Percentiles rank a stretch among this genome's conserved stretches.
Evolutionary conservation across 768 basidiomycete species (phyloP).

Genomic region (Auricularia sp.): DNA sequence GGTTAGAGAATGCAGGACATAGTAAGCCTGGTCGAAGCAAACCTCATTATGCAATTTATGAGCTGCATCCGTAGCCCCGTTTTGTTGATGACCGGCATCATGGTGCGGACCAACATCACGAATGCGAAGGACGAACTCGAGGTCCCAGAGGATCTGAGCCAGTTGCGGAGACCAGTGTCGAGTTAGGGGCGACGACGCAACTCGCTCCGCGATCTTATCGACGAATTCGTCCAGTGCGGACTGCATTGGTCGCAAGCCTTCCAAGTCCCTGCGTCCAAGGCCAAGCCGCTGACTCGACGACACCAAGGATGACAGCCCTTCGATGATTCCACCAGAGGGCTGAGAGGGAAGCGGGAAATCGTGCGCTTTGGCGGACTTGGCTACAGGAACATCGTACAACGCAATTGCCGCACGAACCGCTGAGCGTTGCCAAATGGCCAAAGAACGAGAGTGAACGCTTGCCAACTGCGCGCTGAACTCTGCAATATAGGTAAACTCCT

Average conservation of each 20-base stretch:
- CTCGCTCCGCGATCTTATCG: constrained; percentile 27
- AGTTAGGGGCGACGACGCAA: constrained; percentile 26
- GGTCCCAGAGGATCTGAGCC: constrained; percentile 31
- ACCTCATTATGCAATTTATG: constrained; percentile 6
- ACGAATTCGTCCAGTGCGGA: constrained; percentile 25
- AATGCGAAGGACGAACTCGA: constrained; percentile 35
- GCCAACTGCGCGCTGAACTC: constrained; percentile 39
- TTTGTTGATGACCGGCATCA: constrained; percentile 21
- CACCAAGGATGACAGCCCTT: constrained; percentile 44
- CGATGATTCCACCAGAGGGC: constrained; percentile 45
- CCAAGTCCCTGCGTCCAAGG: constrained; percentile 25
- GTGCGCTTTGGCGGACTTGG: neutral
- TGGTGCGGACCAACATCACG: constrained; percentile 17
- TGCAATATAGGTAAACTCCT: constrained; percentile 14
- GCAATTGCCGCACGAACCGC: constrained; percentile 19
- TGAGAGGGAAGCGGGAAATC: constrained; percentile 17
- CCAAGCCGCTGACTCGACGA: constrained; percentile 48
- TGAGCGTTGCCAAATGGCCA: constrained; percentile 44
- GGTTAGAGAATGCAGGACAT: neutral
- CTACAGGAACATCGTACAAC: neutral
- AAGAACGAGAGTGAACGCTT: constrained; percentile 33
- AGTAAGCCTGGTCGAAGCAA: neutral
- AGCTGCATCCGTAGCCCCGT: constrained; percentile 19
- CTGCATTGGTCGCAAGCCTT: neutral
- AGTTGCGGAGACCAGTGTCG: constrained; percentile 20